Evolutionary conservation across 257 asterid species (phyloP), one percentile per base, ranked within the genome.

Genomic region (Capsicum baccatum): DNA sequence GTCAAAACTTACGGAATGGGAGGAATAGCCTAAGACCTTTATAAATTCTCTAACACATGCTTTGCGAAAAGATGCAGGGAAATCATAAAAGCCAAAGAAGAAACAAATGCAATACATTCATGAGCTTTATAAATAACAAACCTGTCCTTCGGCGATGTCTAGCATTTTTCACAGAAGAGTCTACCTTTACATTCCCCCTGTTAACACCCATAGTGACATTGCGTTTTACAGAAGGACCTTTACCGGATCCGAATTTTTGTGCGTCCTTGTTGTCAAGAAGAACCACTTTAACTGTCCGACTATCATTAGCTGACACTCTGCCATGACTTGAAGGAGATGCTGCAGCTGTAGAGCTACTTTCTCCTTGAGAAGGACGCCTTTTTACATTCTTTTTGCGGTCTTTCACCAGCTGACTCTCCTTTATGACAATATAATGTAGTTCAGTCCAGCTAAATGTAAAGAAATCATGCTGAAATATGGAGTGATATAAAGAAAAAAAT

Each of bases 351-450:
- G 98, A 83, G 88, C 85, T 87, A 80, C 85, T 91, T 85, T 92
- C 98, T 81, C 95, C 98, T 71, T 88, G 86, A 71, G 95, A 91
- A 81, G 88, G 86, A 67, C 94, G 92, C 85, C 88, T 94, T 83
- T 92, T 94, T 3, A 87, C 91, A 76, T 89, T 91, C 95, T 94
- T 97, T 85, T 94, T 97, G 83, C 97, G 92, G 90, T 97, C 99
- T 89, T 93, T 95, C 91, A 92, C 89, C 60, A 97, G 97, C 92
- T 97, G 99, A 90, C 87, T 94, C 90, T 92, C 99, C 99, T 97
- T 81, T 90, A 94, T 54, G 78, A 82, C 52, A 87, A 86, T 85
- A 67, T 52, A 85, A 76, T 85, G 80, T 42, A 54, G 50, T 81
- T 55, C 44, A 81, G 67, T 21, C 44, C 47, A 70, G 62, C n/a